Evolutionary conservation across 2,329 filamentous ascomycete species (phyloP), one percentile per base, ranked within the genome.

Genomic region (Fusarium mexicanum): DNA sequence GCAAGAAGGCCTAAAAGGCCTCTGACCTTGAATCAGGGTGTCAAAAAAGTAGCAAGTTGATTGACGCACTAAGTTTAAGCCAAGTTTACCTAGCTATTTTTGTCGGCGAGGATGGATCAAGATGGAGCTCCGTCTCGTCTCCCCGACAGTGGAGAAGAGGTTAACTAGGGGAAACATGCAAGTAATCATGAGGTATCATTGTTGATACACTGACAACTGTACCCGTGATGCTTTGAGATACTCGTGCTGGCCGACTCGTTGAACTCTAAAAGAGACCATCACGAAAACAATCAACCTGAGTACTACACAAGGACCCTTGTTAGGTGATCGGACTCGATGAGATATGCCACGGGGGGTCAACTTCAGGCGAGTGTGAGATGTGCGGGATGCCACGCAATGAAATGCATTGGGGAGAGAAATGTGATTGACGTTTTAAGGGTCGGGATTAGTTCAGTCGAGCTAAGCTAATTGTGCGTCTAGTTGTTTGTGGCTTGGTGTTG

Each of bases 251-350:
- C 54, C 22, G 16, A 59, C 31, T 37, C 44, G 33, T 20, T 37
- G 55, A 70, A 60, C 41, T 70, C 38, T 58, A 47, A 67, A 55
- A 58, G 53, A 64, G 48, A 41, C 40, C 41, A 62, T 64, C 17
- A 41, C 40, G 26, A 59, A 71, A 59, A 35, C 37, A 57, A 44
- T 38, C 46, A 46, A 51, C 41, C 29, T 48, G 26, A 38, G 48
- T 20, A 47, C 17, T 33, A 14, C 41, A 61, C 71, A 60, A 54
- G 61, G 62, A n/a, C 61, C 71, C 71, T 61, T 51, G 67, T 48
- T 40, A 74, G 62, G 54, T 71, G 53, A 64, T 72, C 54, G 69
- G 54, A 72, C 63, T 55, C 65, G 47, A 73, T 73, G 41, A 73
- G 61, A 74, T 74, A 72, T 61, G 71, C 48, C 62, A 74, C 50